Evolutionary conservation across 202 grass and related monocot genomes (phyloP).

Genomic region (Setaria italica): DNA sequence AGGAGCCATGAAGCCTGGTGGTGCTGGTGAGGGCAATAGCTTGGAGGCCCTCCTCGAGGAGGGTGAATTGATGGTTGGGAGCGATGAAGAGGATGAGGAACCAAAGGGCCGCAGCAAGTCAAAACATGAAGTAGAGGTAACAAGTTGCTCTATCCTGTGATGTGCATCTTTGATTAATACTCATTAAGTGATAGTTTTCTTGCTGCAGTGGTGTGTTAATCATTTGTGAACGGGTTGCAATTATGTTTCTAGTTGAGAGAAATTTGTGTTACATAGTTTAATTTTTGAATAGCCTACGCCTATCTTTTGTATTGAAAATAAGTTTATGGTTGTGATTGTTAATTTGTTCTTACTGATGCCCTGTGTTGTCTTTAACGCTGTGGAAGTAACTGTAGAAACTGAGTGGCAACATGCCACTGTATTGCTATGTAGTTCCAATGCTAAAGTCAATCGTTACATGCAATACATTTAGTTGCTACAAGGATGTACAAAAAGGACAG

Average conservation of each 20-base stretch:
- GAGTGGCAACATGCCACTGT: not conserved
- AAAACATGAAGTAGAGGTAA: constrained; percentile 69
- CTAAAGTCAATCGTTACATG: not conserved
- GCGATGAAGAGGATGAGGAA: constrained; percentile 49
- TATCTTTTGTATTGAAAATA: not conserved
- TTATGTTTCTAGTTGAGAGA: constrained; percentile 11
- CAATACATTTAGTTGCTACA: not conserved
- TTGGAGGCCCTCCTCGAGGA: constrained; percentile 60
- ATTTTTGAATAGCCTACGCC: not conserved
- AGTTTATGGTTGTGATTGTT: not conserved
- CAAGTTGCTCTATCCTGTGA: not conserved
- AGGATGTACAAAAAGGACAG: constrained; percentile 6
- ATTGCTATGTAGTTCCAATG: not conserved
- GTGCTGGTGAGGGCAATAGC: not conserved
- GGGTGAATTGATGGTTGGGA: constrained; percentile 55
- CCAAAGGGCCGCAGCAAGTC: constrained; percentile 52
- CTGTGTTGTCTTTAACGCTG: not conserved
- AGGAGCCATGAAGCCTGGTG: constrained; percentile 2
- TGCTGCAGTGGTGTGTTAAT: not conserved
- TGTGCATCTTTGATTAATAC: not conserved
- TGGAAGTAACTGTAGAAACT: not conserved
- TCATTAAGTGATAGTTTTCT: not conserved
- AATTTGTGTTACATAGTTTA: not conserved
- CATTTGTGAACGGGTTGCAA: not conserved
- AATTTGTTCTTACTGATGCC: constrained; percentile 25